A percentile compares a stretch with the other conserved stretches of the same genome.
These are phyloP conservation scores for Xylariaceae sp. DNA, from an alignment of 2,329 filamentous ascomycete species.

Conservation along the genomic window DNA sequence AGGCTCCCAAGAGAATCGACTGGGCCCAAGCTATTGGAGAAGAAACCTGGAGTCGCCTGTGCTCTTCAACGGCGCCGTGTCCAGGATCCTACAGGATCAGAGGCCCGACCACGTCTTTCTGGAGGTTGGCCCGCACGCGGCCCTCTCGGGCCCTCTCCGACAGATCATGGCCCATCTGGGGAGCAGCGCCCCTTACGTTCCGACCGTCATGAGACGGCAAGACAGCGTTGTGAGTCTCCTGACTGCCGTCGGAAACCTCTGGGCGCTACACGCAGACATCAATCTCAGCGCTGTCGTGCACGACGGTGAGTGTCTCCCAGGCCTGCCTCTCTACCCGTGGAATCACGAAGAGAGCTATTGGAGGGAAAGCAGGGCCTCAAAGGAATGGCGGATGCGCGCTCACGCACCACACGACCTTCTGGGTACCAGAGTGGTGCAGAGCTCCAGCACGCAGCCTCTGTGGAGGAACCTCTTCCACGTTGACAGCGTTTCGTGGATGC, in stretches of 20 bases:
- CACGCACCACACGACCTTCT: constrained; percentile 1
- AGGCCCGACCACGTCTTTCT: neutral
- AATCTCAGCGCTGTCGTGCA: neutral
- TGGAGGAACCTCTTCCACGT: constrained; percentile 4
- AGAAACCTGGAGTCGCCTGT: neutral
- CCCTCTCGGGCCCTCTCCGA: constrained; percentile 21
- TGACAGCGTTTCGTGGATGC: constrained; percentile 2
- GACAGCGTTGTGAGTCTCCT: neutral
- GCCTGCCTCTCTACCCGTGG: constrained; percentile 13
- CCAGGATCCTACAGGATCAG: neutral
- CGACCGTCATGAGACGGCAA: neutral
- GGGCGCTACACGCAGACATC: neutral
- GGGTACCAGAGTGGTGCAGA: neutral
- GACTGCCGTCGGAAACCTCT: neutral
- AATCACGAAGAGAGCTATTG: constrained; percentile 15
- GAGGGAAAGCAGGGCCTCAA: neutral
- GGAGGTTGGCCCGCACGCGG: constrained; percentile 17
- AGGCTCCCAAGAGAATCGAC: no score
- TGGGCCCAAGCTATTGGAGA: neutral
- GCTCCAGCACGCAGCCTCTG: neutral
- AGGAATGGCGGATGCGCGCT: neutral
- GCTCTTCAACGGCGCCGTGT: neutral
- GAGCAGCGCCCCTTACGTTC: neutral
- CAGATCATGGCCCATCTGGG: neutral
- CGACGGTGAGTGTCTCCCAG: neutral